A percentile compares a stretch with the other conserved stretches of the same genome.
These are phyloP conservation scores for Cladosporium oxysporum DNA, from an alignment of 2,329 filamentous ascomycete species.

Conservation along the genomic window DNA sequence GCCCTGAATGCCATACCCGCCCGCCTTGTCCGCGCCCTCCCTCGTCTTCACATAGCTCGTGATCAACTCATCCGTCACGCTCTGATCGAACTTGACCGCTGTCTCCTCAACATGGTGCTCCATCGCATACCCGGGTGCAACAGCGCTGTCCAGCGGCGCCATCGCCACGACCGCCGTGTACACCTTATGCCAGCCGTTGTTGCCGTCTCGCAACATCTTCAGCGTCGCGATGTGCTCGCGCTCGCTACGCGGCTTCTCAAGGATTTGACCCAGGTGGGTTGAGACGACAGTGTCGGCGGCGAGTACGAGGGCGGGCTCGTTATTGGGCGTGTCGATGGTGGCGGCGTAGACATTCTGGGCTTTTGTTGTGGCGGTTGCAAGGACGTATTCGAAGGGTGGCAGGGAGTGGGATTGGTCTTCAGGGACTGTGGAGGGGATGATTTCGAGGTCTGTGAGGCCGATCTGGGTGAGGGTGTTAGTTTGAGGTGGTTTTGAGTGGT, in stretches of 20 bases:
- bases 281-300: slow-evolving; percentile 91
- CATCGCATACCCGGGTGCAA: slow-evolving; percentile 82
- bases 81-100: slow-evolving; percentile 76
- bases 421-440: slow-evolving; percentile 77
- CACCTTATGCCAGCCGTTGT: slow-evolving; percentile 67
- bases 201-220: slow-evolving; percentile 73
- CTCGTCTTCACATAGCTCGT: slow-evolving; percentile 77
- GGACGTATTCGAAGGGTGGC: slow-evolving; percentile 86
- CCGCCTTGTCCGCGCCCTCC: slow-evolving; percentile 94
- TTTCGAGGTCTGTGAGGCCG: slow-evolving; percentile 78
- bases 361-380: slow-evolving; percentile 82
- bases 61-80: slow-evolving; percentile 77
- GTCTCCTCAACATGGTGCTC: slow-evolving; percentile 87
- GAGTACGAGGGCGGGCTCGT: slow-evolving; percentile 81
- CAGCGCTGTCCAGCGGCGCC: slow-evolving; percentile 75
- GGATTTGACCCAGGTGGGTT: slow-evolving; percentile 69
- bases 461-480: slow-evolving; percentile 52
- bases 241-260: slow-evolving; percentile 88
- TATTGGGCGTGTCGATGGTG: slow-evolving; percentile 57
- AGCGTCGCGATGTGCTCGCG: slow-evolving; percentile 83
- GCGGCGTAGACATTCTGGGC: slow-evolving; percentile 70
- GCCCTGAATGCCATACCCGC: slow-evolving; percentile 92
- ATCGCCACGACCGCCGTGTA: slow-evolving; percentile 85
- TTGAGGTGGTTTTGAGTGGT: neutral
- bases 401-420: slow-evolving; percentile 83